Percentiles rank a stretch among this genome's conserved stretches.
Evolutionary conservation across 2,329 filamentous ascomycete genomes (phyloP).

Genomic region (Hawksworthiomyces lignivorus): DNA sequence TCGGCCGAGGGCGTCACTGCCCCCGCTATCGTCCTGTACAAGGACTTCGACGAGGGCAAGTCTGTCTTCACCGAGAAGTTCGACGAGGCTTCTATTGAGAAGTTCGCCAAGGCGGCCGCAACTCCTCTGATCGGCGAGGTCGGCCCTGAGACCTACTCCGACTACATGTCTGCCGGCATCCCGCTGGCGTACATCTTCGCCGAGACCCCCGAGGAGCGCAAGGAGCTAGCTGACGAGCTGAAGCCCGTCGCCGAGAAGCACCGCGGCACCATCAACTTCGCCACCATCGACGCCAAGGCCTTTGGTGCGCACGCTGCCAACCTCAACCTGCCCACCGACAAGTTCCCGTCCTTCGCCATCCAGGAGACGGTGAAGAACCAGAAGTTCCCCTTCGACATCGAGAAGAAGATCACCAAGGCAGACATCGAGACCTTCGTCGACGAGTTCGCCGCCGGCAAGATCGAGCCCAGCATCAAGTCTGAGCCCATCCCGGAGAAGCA

Average conservation of each 20-base stretch:
- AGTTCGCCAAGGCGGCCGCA: slow-evolving; percentile 76
- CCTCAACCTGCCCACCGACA: slow-evolving; percentile 91
- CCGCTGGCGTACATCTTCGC: slow-evolving; percentile 97
- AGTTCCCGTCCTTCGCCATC: slow-evolving; percentile 96
- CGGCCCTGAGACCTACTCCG: slow-evolving; percentile 90
- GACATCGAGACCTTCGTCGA: slow-evolving; percentile 76
- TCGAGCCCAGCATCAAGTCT: slow-evolving; percentile 96
- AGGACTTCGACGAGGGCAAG: slow-evolving; percentile 96
- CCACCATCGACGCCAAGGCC: slow-evolving; percentile 88
- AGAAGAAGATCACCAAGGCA: slow-evolving; percentile 64
- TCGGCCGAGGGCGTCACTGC: slow-evolving; percentile 84
- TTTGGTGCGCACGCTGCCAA: slow-evolving; percentile 94
- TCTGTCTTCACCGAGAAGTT: slow-evolving; percentile 74
- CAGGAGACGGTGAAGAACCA: slow-evolving; percentile 92
- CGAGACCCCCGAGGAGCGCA: slow-evolving; percentile 83
- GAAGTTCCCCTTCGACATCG: slow-evolving; percentile 91
- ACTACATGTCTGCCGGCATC: slow-evolving; percentile 87
- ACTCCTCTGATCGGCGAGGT: slow-evolving; percentile 93
- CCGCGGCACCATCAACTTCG: slow-evolving; percentile 94
- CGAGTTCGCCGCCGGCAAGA: slow-evolving; percentile 76
- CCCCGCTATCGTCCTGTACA: slow-evolving; percentile 89
- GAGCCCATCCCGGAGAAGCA: slow-evolving; percentile 93
- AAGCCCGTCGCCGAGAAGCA: slow-evolving; percentile 85
- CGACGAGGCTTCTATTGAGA: slow-evolving; percentile 68
- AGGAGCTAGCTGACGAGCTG: slow-evolving; percentile 65